Percentiles rank a stretch among this genome's conserved stretches.
These are phyloP conservation scores for Trypanosoma grayi DNA, from an alignment of 208 protist species.

Conservation along the genomic window DNA sequence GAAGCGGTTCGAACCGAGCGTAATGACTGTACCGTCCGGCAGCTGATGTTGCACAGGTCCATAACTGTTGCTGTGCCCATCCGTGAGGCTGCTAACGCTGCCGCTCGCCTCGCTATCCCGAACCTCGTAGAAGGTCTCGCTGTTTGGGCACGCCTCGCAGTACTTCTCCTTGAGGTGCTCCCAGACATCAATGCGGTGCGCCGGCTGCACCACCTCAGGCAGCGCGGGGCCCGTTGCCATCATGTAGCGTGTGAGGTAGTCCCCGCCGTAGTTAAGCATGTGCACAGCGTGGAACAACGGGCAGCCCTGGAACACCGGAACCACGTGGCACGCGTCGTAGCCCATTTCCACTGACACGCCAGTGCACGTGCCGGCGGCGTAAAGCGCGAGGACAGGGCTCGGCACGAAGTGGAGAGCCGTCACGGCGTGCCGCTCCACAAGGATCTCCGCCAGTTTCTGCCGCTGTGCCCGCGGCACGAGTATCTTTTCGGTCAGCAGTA, in stretches of 20 bases:
- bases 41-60: slow-evolving; percentile 49
- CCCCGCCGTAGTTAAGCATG: slow-evolving; percentile 77
- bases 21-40: slow-evolving; percentile 78
- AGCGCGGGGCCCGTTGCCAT: slow-evolving; percentile 29
- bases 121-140: neutral
- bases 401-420: slow-evolving; percentile 59
- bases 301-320: slow-evolving; percentile 98
- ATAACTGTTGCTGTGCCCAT: slow-evolving; percentile 23
- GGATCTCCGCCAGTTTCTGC: slow-evolving; percentile 80
- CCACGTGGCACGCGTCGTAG: slow-evolving; percentile 96
- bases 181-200: slow-evolving; percentile 60
- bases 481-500: slow-evolving; percentile 88
- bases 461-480: slow-evolving; percentile 81
- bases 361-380: slow-evolving; percentile 79
- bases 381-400: slow-evolving; percentile 87
- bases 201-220: slow-evolving; percentile 36
- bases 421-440: slow-evolving; percentile 85
- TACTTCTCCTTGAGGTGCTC: slow-evolving; percentile 86
- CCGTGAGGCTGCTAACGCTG: neutral
- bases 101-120: neutral
- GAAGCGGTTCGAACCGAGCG: slow-evolving; percentile 61
- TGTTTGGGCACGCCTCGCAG: slow-evolving; percentile 32
- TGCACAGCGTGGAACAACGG: slow-evolving; percentile 92
- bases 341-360: slow-evolving; percentile 95
- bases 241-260: slow-evolving; percentile 59